Base-by-base conservation (phyloP, 768 basidiomycete genomes). In the Lactarius quietus region DNA sequence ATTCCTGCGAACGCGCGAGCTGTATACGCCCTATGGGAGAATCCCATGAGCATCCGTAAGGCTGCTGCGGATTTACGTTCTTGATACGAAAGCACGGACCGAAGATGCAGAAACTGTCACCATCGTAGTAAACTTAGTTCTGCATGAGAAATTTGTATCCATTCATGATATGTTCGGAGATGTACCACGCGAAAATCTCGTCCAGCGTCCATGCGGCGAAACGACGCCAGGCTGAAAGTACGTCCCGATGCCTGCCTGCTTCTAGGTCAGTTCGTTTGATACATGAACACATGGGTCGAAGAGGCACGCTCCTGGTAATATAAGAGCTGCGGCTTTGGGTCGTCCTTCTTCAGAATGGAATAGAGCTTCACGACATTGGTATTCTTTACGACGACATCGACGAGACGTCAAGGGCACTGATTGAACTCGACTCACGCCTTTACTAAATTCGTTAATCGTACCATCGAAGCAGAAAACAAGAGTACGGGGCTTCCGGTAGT, bases 131-230 rank as follows among this genome's bases (percentile, higher is more conserved):
- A n/a, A n/a, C n/a, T n/a, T n/a, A 91, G 69, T 89, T 92, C 65
- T 87, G 81, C 91, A 93, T 92, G 57, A 93, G 76, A 73, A 87
- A 92, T 65, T 78, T 78, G 74, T 93, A 93, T 1, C 92, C 91
- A 17, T 83, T 86, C 76, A 86, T 83, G 38, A 69, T 57, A 31
- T 65, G 64, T 36, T 61, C 28, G 6, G 54, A 60, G 45, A 65
- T 54, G 55, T 61, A 65, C 59, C 54, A 65, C 10, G 64, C 64
- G 10, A 65, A 5, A 36, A 45, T 59, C 36, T 65, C 54, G 18
- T 65, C 64, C n/a, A 65, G 35, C 38, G 36, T 1, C 29, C 56
- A 26, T 18, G 65, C 65, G 65, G 65, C 35, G 61, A 57, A 28
- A 62, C 65, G 4, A 57, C 55, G 6, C 65, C 61, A 39, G 65